Conservation (phyloP, 345 rosid species). For the Aquilaria sinensis region DNA sequence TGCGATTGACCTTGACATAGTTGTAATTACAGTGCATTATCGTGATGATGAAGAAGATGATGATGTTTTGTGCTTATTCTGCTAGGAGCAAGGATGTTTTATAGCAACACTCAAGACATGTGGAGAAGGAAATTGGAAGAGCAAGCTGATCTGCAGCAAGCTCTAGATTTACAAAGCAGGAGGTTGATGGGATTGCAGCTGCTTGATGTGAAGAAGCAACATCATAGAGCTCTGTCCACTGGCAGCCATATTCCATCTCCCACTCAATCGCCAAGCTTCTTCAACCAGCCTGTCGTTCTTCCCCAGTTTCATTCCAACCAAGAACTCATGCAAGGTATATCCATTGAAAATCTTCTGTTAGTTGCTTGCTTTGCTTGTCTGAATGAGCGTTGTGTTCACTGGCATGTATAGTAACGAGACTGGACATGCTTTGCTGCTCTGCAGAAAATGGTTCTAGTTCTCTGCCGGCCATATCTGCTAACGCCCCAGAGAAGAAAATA, state of each 20-base stretch:
- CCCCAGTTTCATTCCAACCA: slow-evolving; percentile 38
- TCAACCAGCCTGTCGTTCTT: slow-evolving; percentile 38
- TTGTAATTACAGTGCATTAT: too few species aligned
- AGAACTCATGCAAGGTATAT: slow-evolving; percentile 29
- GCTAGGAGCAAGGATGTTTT: slow-evolving; percentile 59
- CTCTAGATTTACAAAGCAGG: slow-evolving; percentile 73
- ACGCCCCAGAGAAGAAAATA: slow-evolving; percentile 20
- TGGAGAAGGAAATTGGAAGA: slow-evolving; percentile 80
- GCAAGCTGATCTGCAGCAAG: slow-evolving; percentile 60
- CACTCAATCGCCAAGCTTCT: slow-evolving; percentile 39
- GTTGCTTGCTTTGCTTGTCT: background rate
- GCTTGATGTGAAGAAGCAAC: slow-evolving; percentile 73
- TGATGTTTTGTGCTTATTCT: background rate
- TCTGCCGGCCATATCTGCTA: slow-evolving; percentile 14
- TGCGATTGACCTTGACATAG: too few species aligned
- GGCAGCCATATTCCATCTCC: slow-evolving; percentile 62
- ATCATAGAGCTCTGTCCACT: slow-evolving; percentile 54
- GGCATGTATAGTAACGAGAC: background rate
- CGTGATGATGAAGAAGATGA: background rate
- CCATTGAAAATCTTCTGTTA: background rate
- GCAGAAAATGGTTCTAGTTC: slow-evolving; percentile 40
- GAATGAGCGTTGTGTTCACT: background rate
- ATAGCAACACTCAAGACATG: slow-evolving; percentile 46
- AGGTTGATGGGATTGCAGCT: slow-evolving; percentile 78
- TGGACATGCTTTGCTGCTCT: background rate